Evolutionary conservation across 352 stramenopile genomes (phyloP).

Genomic region (Phytophthora europaea): DNA sequence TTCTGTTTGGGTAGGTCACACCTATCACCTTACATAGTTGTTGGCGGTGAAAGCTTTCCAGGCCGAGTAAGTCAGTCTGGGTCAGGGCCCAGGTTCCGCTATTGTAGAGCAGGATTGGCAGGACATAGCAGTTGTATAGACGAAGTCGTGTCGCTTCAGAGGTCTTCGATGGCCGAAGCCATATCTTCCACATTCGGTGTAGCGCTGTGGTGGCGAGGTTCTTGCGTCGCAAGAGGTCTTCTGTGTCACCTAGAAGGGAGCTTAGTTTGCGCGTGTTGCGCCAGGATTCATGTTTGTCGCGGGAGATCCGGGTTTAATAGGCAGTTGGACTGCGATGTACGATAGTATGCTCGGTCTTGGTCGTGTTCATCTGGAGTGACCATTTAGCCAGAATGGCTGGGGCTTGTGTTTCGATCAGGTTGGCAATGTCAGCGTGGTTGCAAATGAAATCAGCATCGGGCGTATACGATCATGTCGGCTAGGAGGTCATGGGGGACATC

Average conservation of each 20-base stretch:
- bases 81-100: conserved; percentile 16
- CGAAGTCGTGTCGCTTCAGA: conserved; percentile 10
- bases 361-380: conserved; percentile 14
- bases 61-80: background rate
- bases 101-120: conserved; percentile 5
- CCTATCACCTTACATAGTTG: conserved; percentile 17
- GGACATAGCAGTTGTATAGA: conserved; percentile 25
- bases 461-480: conserved; percentile 12
- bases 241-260: conserved; percentile 11
- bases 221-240: conserved; percentile 22
- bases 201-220: conserved; percentile 17
- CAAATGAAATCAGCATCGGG: conserved; percentile 12
- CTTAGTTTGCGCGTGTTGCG: conserved; percentile 17
- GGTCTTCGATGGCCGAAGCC: conserved; percentile 13
- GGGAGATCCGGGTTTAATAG: background rate
- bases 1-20: background rate
- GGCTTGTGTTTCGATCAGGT: background rate
- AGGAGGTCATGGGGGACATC: conserved; percentile 11
- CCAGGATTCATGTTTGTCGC: conserved; percentile 2
- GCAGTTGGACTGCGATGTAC: background rate
- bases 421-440: background rate
- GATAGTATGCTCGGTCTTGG: conserved; percentile 13
- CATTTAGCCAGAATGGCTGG: conserved; percentile 1
- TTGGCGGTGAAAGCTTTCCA: conserved; percentile 10
- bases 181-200: conserved; percentile 22